Evolutionary conservation across 2,329 filamentous ascomycete species (phyloP), one percentile per base, ranked within the genome.

Genomic region (Colletotrichum tropicicola): DNA sequence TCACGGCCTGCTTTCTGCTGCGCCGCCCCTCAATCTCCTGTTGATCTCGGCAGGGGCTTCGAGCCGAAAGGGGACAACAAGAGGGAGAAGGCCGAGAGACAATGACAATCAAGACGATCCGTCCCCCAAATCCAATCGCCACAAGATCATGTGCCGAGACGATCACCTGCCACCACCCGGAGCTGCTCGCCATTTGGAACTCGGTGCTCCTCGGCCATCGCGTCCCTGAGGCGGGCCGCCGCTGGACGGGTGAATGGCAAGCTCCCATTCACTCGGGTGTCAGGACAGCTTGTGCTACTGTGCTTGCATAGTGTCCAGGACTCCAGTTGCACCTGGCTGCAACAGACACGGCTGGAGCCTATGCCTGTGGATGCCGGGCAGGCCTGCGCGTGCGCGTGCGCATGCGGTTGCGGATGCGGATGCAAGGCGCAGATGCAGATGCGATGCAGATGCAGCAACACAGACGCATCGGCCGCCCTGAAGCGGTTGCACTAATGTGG

Each of bases 11-110:
- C 8, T 44, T 30, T n/a, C 19, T 55, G 49, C 61, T 65, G 57
- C 61, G 37, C 57, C 44, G 35, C 49, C 44, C 28, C 32, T 64
- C 49, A 65, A 55, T 61, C 57, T 61, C 61, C 61, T 61, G 61
- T 55, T 61, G 57, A 65, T 55, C 61, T 28, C 23, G 61, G 49
- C 49, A 55, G 49, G 61, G 61, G 43, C 19, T 15, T 48, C 21
- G 27, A 44, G 43, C 44, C 43, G 35, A 52, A 30, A 65, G 49
- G 56, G 35, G 61, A 49, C 48, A 60, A 54, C n/a, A 60, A 49
- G 44, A 60, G 9, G 21, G 19, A 54, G 47, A 45, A 32, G 30
- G 56, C 43, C 32, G 43, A 53, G 61, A 60, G 49, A 60, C 48
- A 53, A 49, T 56, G 56, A 44, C 41, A 48, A 57, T 57, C 43